These are phyloP conservation scores for Hypoxylon sp. DNA, from an alignment of 2,329 filamentous ascomycete species.

Conservation along the genomic window DNA sequence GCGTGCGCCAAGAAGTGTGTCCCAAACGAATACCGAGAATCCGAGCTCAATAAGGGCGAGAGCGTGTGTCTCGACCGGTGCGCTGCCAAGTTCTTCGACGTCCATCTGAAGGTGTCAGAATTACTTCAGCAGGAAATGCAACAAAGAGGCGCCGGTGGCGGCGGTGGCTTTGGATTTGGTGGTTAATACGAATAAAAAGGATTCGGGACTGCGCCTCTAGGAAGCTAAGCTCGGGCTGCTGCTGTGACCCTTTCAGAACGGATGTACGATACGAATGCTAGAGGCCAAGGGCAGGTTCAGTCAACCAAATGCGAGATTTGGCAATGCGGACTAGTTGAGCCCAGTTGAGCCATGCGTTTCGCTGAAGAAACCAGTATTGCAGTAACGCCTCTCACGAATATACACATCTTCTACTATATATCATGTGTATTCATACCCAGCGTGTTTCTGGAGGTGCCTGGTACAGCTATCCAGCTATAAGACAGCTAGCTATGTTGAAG, in stretches of 20 bases:
- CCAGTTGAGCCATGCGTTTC: conserved; percentile 8
- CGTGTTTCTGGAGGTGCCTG: not conserved
- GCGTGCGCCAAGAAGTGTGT: conserved; percentile 95
- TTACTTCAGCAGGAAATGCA: conserved; percentile 91
- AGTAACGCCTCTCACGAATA: conserved; percentile 23
- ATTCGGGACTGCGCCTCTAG: not conserved
- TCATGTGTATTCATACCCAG: not conserved
- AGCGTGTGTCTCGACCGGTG: conserved; percentile 98
- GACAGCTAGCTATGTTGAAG: not conserved
- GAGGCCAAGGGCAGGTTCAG: not conserved
- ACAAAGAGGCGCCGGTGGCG: conserved; percentile 66
- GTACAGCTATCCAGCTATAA: not conserved
- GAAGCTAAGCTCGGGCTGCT: too few relatives aligned
- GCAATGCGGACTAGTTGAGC: conserved; percentile 22
- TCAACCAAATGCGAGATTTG: not conserved
- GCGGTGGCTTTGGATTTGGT: conserved; percentile 58
- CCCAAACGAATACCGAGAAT: conserved; percentile 90
- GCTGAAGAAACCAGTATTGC: conserved; percentile 24
- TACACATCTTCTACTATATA: not conserved
- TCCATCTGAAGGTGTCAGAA: conserved; percentile 96
- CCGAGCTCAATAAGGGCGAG: conserved; percentile 98
- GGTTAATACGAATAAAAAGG: conserved; percentile 28
- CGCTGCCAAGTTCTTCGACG: conserved; percentile 97
- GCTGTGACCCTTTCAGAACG: not conserved
- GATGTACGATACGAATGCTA: conserved; percentile 23